A percentile compares a stretch with the other conserved stretches of the same genome.
Conservation (phyloP, 257 asterid species). For the Nicotiana attenuata region DNA sequence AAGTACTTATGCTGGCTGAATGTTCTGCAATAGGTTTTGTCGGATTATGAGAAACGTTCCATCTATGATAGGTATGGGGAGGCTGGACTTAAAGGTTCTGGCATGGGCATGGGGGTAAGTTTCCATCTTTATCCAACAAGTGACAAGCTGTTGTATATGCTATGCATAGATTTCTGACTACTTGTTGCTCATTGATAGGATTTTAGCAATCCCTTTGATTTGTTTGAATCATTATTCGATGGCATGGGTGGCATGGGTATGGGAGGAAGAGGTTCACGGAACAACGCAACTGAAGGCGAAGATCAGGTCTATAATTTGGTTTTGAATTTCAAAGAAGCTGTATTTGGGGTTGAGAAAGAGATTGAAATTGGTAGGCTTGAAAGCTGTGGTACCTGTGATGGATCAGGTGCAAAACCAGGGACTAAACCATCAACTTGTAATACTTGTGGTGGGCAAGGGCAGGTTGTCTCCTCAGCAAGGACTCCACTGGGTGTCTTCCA, state of each 20-base stretch:
- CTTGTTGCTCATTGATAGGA: constrained; percentile 43
- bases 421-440: constrained; percentile 60
- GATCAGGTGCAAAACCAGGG: constrained; percentile 93
- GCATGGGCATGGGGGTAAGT: constrained; percentile 87
- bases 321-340: constrained; percentile 84
- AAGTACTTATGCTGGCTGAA: neutral
- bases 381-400: constrained; percentile 81
- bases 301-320: constrained; percentile 76
- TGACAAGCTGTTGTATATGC: neutral
- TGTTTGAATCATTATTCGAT: constrained; percentile 82
- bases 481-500: constrained; percentile 98
- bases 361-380: constrained; percentile 86
- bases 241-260: constrained; percentile 90
- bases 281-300: constrained; percentile 85
- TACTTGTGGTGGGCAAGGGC: constrained; percentile 96
- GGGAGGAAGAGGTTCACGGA: constrained; percentile 79
- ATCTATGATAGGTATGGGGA: constrained; percentile 88
- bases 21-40: constrained; percentile 55
- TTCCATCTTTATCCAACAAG: constrained; percentile 7
- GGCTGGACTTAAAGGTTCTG: constrained; percentile 94
- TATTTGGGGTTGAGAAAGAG: constrained; percentile 89
- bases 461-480: constrained; percentile 77
- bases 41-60: constrained; percentile 89
- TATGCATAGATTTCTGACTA: neutral
- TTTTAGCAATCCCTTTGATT: constrained; percentile 92